These are phyloP conservation scores for Sporisorium scitamineum DNA, from an alignment of 1,284 basidiomycete genomes.

Conservation along the genomic window DNA sequence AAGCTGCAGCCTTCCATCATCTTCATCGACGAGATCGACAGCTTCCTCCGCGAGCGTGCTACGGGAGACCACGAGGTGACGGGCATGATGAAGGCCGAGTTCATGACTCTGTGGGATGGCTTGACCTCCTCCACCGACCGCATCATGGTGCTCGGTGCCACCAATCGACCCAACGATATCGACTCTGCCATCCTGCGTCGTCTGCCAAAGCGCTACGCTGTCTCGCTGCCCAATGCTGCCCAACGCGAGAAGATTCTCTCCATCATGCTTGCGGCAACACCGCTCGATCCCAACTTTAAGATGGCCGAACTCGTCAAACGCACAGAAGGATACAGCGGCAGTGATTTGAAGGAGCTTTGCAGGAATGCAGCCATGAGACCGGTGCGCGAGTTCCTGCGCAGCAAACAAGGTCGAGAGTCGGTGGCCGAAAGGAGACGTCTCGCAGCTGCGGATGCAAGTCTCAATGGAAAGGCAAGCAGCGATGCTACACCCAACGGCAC, in stretches of 20 bases:
- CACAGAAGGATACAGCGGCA: conserved; percentile 86
- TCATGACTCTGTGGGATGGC: conserved; percentile 99
- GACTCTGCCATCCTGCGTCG: conserved; percentile 93
- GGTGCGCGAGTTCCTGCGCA: conserved; percentile 66
- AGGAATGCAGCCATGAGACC: conserved; percentile 74
- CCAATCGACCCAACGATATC: conserved; percentile 94
- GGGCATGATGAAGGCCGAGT: conserved; percentile 99
- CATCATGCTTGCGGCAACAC: conserved; percentile 74
- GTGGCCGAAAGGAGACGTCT: conserved; percentile 42
- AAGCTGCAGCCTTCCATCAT: conserved; percentile 83
- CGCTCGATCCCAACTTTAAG: conserved; percentile 77
- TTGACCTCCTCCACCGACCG: conserved; percentile 82
- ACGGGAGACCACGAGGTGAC: conserved; percentile 96
- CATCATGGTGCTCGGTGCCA: conserved; percentile 94
- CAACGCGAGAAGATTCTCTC: conserved; percentile 90
- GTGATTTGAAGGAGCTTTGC: conserved; percentile 94
- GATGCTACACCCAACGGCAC: conserved; percentile 37
- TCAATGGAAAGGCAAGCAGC: conserved; percentile 21
- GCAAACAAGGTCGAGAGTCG: conserved; percentile 54
- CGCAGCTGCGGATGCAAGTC: conserved; percentile 25
- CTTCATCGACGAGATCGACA: conserved; percentile 86
- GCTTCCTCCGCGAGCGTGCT: conserved; percentile 86
- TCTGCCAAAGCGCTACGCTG: conserved; percentile 97
- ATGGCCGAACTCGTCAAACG: conserved; percentile 78
- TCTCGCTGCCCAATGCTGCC: conserved; percentile 82